These are phyloP conservation scores for Suhomyces terraborum DNA, from an alignment of 1,139 yeast genomes.

Conservation along the genomic window DNA sequence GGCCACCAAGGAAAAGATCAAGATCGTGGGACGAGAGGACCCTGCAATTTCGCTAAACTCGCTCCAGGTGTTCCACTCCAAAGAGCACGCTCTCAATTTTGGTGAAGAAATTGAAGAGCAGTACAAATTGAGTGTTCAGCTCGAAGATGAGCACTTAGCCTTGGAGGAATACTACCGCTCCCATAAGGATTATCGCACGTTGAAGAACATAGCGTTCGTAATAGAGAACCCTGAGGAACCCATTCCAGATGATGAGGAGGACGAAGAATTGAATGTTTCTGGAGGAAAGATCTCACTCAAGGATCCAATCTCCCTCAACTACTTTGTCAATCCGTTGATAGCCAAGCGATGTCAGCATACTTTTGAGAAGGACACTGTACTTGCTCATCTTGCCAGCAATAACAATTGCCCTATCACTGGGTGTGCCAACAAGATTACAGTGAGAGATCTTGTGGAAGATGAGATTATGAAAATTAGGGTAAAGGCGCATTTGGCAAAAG, in stretches of 20 bases:
- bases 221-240: conserved; percentile 44
- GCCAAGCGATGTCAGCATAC: conserved; percentile 61
- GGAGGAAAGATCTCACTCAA: conserved; percentile 68
- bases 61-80: conserved; percentile 11
- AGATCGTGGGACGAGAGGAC: conserved; percentile 12
- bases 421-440: conserved; percentile 35
- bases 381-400: conserved; percentile 27
- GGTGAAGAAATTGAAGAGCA: conserved; percentile 16
- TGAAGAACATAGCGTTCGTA: conserved; percentile 33
- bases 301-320: conserved; percentile 63
- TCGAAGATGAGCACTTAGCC: conserved; percentile 5
- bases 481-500: conserved; percentile 30
- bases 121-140: conserved; percentile 8
- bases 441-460: conserved; percentile 44
- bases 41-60: conserved; percentile 16
- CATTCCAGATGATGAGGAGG: conserved; percentile 42
- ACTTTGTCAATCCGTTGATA: conserved; percentile 54
- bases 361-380: conserved; percentile 53
- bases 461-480: conserved; percentile 53
- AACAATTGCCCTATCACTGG: conserved; percentile 51
- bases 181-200: conserved; percentile 23
- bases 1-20: conserved; percentile 13
- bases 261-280: conserved; percentile 59
- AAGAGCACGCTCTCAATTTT: conserved; percentile 15
- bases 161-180: conserved; percentile 7